Conservation (phyloP, 345 rosid species). For the Eucalyptus cloeziana region DNA sequence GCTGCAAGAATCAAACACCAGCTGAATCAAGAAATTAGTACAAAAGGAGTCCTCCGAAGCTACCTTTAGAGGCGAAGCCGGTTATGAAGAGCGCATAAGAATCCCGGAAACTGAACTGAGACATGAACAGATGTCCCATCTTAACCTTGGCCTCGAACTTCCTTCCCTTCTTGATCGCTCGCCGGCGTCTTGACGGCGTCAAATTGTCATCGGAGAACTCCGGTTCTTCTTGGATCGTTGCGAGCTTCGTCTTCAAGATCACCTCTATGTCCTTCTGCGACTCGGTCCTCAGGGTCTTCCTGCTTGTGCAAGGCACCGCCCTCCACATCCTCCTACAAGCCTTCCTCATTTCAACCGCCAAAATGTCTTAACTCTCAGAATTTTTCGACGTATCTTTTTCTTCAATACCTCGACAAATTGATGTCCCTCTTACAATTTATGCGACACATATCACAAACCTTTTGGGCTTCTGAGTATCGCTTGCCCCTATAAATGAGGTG, state of each 20-base stretch:
- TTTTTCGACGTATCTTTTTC: not conserved
- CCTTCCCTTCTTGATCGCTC: constrained; percentile 2
- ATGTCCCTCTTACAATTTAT: not conserved
- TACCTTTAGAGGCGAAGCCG: constrained; percentile 4
- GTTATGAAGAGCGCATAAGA: constrained; percentile 7
- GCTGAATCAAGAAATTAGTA: not conserved
- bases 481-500: not conserved
- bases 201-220: not conserved
- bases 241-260: constrained; percentile 16
- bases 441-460: not conserved
- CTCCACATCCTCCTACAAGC: constrained; percentile 13
- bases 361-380: not conserved
- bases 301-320: constrained; percentile 17
- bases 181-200: not conserved
- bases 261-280: constrained; percentile 19
- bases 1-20: not conserved
- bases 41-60: constrained; percentile 7
- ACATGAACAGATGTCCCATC: not conserved
- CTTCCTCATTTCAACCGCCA: not conserved
- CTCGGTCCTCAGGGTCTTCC: constrained; percentile 6
- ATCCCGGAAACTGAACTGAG: constrained; percentile 9
- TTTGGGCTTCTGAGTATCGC: not conserved
- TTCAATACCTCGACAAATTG: not conserved
- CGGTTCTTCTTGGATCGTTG: constrained; percentile 13
- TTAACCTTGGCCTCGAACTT: not conserved